Evolutionary conservation across 1,139 yeast species (phyloP), one percentile per base, ranked within the genome.

Genomic region (Diutina neorugosa): DNA sequence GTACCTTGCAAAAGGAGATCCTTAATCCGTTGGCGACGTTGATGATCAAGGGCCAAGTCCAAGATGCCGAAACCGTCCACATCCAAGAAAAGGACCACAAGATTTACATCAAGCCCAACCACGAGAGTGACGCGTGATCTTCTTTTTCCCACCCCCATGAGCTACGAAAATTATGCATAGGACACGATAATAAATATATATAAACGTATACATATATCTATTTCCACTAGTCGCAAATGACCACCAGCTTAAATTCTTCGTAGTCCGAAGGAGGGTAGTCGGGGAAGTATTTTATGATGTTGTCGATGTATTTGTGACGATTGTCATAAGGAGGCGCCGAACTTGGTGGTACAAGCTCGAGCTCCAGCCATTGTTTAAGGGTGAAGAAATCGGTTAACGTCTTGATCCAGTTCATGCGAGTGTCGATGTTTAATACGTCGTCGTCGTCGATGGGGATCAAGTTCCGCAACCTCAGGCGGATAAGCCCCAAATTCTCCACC

Each of bases 21-120:
- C 74, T 93, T 67, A 90, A 91, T 64, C 96, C 97, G 41, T 77
- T 93, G 77, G 96, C 98, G 1, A 76, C 80, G 65, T 71, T 78
- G 61, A 67, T 93, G 71, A 80, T 93, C 58, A 82, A 82, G 62
- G 98, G 97, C 3, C 85, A 85, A 61, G 75, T 93, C 18, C 77
- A 77, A 58, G 80, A 83, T 53, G 84, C 81, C 51, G 96, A 88
- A 62, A 73, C 76, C 1, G 93, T 88, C 2, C 61, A 66, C 4
- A 70, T 73, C 2, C 62, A 57, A 14, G 68, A 63, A 2, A 61
- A 63, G 52, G 61, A 67, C 49, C 61, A 59, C 3, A 63, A 67
- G 34, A 60, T 73, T 20, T 56, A 57, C 49, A 76, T 84, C 16
- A 21, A 46, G 31, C 50, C 50, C 27, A 27, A 46, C 19, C 50